phyloP scores from a whole-genome alignment of 2,329 filamentous ascomycete species.

The Aspergillus latus region DNA sequence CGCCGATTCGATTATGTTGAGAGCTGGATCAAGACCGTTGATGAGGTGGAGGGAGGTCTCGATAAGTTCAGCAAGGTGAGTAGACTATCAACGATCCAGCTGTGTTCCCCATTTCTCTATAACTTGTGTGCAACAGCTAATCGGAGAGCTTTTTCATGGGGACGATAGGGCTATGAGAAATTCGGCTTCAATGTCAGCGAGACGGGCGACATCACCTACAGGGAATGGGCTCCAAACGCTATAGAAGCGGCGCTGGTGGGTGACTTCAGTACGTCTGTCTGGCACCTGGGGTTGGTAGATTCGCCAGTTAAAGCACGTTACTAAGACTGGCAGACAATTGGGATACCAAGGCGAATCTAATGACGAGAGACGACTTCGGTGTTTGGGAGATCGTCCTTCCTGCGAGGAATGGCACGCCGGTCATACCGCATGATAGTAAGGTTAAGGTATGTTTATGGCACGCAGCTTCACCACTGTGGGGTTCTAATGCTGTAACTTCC shows the following conservation, averaged over 20 bases:
- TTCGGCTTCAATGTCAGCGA: conserved; percentile 81
- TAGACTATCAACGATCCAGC: background rate
- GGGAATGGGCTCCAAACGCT: conserved; percentile 96
- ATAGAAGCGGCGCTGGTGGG: conserved; percentile 81
- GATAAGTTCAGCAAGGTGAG: conserved; percentile 84
- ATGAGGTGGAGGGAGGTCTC: conserved; percentile 81
- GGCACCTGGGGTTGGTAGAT: background rate
- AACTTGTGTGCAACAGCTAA: background rate
- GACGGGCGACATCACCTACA: conserved; percentile 83
- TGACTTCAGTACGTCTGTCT: conserved; percentile 74
- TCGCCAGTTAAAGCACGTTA: conserved; percentile 16
- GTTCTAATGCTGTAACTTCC: background rate
- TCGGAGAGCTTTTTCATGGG: background rate
- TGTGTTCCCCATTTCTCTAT: background rate
- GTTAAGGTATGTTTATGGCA: conserved; percentile 68
- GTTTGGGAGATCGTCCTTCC: conserved; percentile 82
- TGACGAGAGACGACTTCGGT: conserved; percentile 83
- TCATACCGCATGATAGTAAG: conserved; percentile 91
- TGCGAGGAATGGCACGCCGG: conserved; percentile 69
- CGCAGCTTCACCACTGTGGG: background rate
- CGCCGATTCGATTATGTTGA: conserved; percentile 76
- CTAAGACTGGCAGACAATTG: conserved; percentile 67
- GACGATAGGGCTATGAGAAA: conserved; percentile 71
- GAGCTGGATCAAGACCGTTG: conserved; percentile 80
- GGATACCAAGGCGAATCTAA: conserved; percentile 78